Conservation (phyloP, 2,329 filamentous ascomycete genomes). For the Sporothrix humicola region DNA sequence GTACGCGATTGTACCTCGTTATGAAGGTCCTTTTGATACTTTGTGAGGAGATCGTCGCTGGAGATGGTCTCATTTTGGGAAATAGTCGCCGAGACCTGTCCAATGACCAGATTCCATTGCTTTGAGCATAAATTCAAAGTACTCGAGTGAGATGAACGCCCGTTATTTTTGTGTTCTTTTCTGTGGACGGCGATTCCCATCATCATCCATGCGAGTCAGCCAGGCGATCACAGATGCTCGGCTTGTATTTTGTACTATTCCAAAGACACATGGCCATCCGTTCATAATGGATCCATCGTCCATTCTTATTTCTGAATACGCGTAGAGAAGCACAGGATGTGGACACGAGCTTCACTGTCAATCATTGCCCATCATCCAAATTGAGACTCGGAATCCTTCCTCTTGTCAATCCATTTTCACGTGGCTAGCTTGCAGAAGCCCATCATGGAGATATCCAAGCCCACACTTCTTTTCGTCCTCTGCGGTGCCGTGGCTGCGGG, state of each 20-base stretch:
- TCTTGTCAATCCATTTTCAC: not conserved
- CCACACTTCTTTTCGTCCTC: not conserved
- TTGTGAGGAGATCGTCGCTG: not conserved
- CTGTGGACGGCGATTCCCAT: not conserved
- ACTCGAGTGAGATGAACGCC: too few species aligned
- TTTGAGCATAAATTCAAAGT: too few species aligned
- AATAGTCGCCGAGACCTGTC: not conserved
- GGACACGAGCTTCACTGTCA: not conserved
- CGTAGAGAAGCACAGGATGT: not conserved
- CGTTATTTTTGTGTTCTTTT: not conserved
- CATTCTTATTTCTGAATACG: not conserved
- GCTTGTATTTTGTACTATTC: not conserved
- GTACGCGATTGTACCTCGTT: not conserved
- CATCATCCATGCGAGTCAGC: not conserved
- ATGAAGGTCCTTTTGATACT: not conserved
- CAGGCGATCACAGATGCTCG: not conserved
- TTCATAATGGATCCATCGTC: not conserved
- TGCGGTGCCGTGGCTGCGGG: not conserved
- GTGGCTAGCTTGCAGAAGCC: not conserved
- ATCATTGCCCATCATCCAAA: not conserved
- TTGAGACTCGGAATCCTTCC: not conserved
- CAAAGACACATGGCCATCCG: conserved; percentile 4
- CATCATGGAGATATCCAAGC: not conserved
- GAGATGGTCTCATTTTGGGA: not conserved
- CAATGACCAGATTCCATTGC: not conserved